Base-by-base conservation (phyloP, 768 basidiomycete species). In the Tulasnella sp. region DNA sequence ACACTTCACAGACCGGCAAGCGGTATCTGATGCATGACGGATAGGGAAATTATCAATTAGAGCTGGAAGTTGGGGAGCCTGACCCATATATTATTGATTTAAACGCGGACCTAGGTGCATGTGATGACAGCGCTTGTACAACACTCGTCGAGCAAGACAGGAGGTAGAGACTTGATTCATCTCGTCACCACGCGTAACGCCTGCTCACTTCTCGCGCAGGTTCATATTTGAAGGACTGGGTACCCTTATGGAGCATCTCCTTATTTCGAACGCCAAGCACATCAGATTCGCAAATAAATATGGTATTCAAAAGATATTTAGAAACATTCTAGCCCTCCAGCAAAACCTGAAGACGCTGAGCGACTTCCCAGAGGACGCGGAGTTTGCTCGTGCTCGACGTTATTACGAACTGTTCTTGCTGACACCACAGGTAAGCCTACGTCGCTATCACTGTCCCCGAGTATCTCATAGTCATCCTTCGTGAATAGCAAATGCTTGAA, bases 271-370 rank as follows among this genome's bases (percentile, higher is more conserved):
- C 59, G 88, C 85, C 23, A 79, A 81, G 34, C 72, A 79, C 57
- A 75, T 98, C 56, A 80, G 77, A 15, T 64, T 75, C 34, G 81
- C 81, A 8, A 96, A 87, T 63, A 67, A 71, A 0, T 79, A 80
- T 57, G 94, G 94, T 1, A 78, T 93, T 62, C 78, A 81, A 66
- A 96, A 94, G 71, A 84, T 97, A 62, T 69, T 80, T 65, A 81
- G 90, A 27, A 93, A 94, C 68, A 84, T 94, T 46, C 75, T 91
- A 32, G 87, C 94, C 17, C 75, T 98, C 35, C 92, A 94, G 65
- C 94, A 98, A 67, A 83, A 86, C 63, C 77, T 93, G 65, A 87
- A 86, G 66, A 82, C 83, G 6, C 77, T 73, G 27, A 63, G 63
- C 39, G 75, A 78, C 49, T 79, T 81, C 48, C 71, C 71, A 36